Evolutionary conservation across 1,284 basidiomycete species (phyloP), one percentile per base, ranked within the genome.

Genomic region (Malassezia pachydermatis): DNA sequence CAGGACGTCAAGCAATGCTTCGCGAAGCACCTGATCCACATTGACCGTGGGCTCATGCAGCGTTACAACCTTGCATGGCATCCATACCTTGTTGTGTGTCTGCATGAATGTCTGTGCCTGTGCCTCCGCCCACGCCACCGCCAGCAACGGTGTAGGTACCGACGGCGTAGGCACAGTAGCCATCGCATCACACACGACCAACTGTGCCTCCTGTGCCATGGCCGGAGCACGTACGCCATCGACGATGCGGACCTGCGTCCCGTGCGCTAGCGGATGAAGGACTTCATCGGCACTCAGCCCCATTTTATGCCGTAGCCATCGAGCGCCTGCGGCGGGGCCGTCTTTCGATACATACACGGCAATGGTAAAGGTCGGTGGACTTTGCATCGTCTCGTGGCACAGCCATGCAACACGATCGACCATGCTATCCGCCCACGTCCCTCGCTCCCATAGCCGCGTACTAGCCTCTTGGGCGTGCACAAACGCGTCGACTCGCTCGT

Each of bases 31-130:
- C 20, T 23, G 27, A 34, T 51, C 49, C 4, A 40, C 35, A 29
- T 46, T 39, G 20, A 22, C 19, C 24, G 27, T n/a, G 13, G 49
- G 41, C 7, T 45, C 37, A 25, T 51, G 43, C 16, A 51, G 42
- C 1, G 34, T 11, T 13, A 51, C 20, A 17, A 35, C 30, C 22
- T 17, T 14, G 5, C 28, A 20, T 14, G 34, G 23, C 27, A 14
- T 6, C 41, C 41, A 50, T 11, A 25, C 23, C 16, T 25, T 36
- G 14, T 50, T 23, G 23, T 34, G 19, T 29, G 16, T 27, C 13
- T 14, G 2, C 9, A 27, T 11, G 30, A 27, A 5, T 9, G 34
- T 19, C 22, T 45, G 41, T 28, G 33, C 37, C 28, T 46, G 27
- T 11, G 30, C 37, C 5, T 29, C 25, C 4, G 20, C 29, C 39